Percentiles rank a stretch among this genome's conserved stretches.
These are phyloP conservation scores for Alternaria angustiovoidea DNA, from an alignment of 2,329 filamentous ascomycete genomes.

Conservation along the genomic window DNA sequence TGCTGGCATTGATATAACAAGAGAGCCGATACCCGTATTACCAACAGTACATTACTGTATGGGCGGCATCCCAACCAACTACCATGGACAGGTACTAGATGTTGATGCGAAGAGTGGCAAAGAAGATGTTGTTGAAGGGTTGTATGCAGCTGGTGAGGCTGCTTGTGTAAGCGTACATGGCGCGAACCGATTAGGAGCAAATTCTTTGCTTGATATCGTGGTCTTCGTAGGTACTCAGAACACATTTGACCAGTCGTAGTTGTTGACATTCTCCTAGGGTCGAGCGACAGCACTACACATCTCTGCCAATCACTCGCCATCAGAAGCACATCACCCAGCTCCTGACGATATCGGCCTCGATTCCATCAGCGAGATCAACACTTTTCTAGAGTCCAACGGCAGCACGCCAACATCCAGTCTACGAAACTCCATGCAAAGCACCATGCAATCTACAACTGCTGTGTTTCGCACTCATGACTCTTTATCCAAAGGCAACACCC, in stretches of 20 bases:
- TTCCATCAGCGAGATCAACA: constrained; percentile 48
- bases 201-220: constrained; percentile 60
- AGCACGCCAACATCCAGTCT: constrained; percentile 50
- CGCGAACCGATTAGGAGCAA: constrained; percentile 59
- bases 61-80: constrained; percentile 61
- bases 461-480: constrained; percentile 56
- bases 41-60: constrained; percentile 63
- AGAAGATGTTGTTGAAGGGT: constrained; percentile 55
- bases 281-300: constrained; percentile 56
- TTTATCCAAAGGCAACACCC: constrained; percentile 43
- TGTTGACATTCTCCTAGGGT: constrained; percentile 38
- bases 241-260: not conserved
- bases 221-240: constrained; percentile 51
- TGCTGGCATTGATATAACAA: constrained; percentile 59
- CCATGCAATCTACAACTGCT: constrained; percentile 57
- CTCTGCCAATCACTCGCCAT: constrained; percentile 50
- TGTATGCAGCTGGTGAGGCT: constrained; percentile 60
- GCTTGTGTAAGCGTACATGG: constrained; percentile 61
- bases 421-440: constrained; percentile 55
- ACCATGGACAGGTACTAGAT: constrained; percentile 57
- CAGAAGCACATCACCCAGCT: constrained; percentile 44
- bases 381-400: constrained; percentile 50
- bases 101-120: constrained; percentile 41
- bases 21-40: constrained; percentile 59
- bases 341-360: constrained; percentile 47